Evolutionary conservation across 2,329 filamentous ascomycete genomes (phyloP).

Genomic region (Phaeosphaeriaceae sp.): DNA sequence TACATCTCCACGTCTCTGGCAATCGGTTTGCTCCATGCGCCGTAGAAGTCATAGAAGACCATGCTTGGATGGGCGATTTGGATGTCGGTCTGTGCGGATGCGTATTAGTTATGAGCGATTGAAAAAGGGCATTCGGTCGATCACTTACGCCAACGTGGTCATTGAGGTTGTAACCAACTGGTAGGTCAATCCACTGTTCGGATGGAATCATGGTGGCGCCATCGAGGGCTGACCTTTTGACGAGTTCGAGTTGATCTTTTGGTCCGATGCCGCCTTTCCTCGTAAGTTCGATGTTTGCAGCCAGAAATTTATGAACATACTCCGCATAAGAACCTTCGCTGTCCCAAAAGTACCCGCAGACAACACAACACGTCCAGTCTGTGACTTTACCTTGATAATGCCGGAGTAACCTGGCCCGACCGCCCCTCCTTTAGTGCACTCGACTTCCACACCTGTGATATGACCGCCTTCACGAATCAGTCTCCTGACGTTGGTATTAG

Average conservation of each 20-base stretch:
- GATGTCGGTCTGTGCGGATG: conserved; percentile 53
- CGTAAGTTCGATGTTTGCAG: not conserved
- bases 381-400: conserved; percentile 64
- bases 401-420: conserved; percentile 58
- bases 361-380: conserved; percentile 70
- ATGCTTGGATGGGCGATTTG: conserved; percentile 59
- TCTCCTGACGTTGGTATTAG: conserved; percentile 68
- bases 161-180: conserved; percentile 57
- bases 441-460: conserved; percentile 70
- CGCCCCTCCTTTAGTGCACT: conserved; percentile 57
- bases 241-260: conserved; percentile 52
- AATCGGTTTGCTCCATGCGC: conserved; percentile 59
- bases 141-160: conserved; percentile 57
- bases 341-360: conserved; percentile 73
- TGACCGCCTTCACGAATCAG: conserved; percentile 68
- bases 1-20: conserved; percentile 45
- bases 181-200: conserved; percentile 56
- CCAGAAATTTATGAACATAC: conserved; percentile 36
- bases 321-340: conserved; percentile 70
- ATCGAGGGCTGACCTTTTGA: conserved; percentile 49
- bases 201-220: conserved; percentile 51
- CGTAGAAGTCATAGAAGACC: conserved; percentile 69
- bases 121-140: not conserved
- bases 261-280: conserved; percentile 66
- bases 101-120: not conserved